These are phyloP conservation scores for Lipomyces sp. DNA, from an alignment of 805 yeast genomes.

Conservation along the genomic window DNA sequence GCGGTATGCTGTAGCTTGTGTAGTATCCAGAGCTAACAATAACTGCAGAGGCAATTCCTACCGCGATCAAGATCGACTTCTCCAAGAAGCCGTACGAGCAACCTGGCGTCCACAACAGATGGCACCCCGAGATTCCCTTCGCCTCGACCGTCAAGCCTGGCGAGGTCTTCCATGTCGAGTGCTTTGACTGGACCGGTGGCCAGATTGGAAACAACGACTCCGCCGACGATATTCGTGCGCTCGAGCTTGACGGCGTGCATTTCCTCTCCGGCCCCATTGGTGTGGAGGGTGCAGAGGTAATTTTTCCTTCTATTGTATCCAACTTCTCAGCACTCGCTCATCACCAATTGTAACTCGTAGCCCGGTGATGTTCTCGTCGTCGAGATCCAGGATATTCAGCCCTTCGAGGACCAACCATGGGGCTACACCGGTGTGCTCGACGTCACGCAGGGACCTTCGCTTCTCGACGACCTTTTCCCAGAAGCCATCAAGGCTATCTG, in stretches of 20 bases:
- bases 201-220: constrained; percentile 47
- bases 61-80: constrained; percentile 44
- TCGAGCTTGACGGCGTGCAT: constrained; percentile 47
- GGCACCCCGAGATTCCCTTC: constrained; percentile 52
- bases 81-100: constrained; percentile 47
- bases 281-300: constrained; percentile 42
- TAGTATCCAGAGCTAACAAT: too few species aligned
- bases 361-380: constrained; percentile 50
- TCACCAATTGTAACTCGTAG: constrained; percentile 1
- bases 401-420: constrained; percentile 52
- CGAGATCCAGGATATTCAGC: constrained; percentile 52
- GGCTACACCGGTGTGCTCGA: constrained; percentile 52
- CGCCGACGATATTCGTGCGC: constrained; percentile 48
- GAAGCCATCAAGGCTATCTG: constrained; percentile 51
- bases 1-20: not conserved
- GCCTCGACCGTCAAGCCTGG: constrained; percentile 40
- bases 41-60: constrained; percentile 33
- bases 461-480: constrained; percentile 49
- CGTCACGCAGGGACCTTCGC: constrained; percentile 50
- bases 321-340: not conserved
- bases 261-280: constrained; percentile 52
- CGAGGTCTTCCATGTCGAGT: constrained; percentile 47
- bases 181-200: constrained; percentile 57
- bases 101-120: constrained; percentile 49
- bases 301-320: not conserved